These are phyloP conservation scores for Dendrocalamus sinicus DNA, from an alignment of 176 grass and related monocot genomes.

Conservation along the genomic window DNA sequence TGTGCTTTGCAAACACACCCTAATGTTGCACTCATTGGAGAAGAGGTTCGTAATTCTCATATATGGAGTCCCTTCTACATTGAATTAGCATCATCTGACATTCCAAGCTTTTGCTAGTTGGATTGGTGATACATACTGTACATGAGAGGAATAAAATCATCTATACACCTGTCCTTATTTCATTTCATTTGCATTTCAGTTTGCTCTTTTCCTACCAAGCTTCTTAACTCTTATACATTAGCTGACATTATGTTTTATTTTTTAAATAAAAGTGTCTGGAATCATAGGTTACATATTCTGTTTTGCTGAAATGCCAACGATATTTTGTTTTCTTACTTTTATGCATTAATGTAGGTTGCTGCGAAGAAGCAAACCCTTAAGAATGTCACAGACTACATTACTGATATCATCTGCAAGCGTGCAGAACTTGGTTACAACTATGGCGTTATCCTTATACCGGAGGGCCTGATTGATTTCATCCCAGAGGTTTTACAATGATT, in stretches of 20 bases:
- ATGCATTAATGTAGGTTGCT: constrained; percentile 65
- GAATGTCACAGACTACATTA: constrained; percentile 92
- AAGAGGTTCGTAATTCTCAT: constrained; percentile 68
- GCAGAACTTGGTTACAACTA: constrained; percentile 95
- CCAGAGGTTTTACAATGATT: constrained; percentile 71
- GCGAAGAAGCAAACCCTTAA: constrained; percentile 90
- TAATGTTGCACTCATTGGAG: constrained; percentile 92
- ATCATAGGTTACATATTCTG: background rate
- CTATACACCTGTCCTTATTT: background rate
- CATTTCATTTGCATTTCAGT: background rate
- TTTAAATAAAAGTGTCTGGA: background rate
- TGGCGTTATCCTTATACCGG: constrained; percentile 94
- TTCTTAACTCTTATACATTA: background rate
- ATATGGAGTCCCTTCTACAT: constrained; percentile 12
- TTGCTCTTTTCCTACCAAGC: background rate
- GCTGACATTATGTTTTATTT: background rate
- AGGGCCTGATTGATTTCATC: constrained; percentile 97
- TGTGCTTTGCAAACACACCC: constrained; percentile 97
- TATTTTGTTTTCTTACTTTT: background rate
- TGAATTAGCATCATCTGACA: background rate
- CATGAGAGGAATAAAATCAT: constrained; percentile 3
- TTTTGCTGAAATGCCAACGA: background rate
- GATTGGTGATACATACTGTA: constrained; percentile 8
- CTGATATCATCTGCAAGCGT: constrained; percentile 87
- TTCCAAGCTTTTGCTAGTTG: constrained; percentile 25